These are phyloP conservation scores for Areca catechu DNA, from an alignment of 176 grass and related monocot genomes.

Conservation along the genomic window DNA sequence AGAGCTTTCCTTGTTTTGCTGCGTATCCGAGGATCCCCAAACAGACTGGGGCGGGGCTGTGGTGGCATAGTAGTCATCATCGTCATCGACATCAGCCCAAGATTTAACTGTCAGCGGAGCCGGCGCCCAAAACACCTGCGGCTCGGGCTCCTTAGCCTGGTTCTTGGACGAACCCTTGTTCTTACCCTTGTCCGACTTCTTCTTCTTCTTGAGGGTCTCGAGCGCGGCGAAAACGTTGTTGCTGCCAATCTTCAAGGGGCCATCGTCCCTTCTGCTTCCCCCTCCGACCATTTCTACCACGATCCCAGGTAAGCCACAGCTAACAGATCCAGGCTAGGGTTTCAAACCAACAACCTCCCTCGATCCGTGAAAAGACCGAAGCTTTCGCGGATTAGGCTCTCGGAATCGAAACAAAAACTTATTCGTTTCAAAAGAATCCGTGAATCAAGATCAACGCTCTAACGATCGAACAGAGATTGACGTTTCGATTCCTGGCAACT, in stretches of 20 bases:
- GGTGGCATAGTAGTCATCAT: slow-evolving; percentile 78
- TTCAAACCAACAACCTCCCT: not conserved
- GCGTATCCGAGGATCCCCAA: slow-evolving; percentile 19
- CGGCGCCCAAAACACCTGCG: slow-evolving; percentile 61
- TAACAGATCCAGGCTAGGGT: not conserved
- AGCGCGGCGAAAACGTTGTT: slow-evolving; percentile 93
- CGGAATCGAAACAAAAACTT: too few species aligned
- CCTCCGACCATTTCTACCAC: slow-evolving; percentile 63
- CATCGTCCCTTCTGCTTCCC: slow-evolving; percentile 50
- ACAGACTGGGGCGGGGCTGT: slow-evolving; percentile 62
- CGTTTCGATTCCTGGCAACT: too few species aligned
- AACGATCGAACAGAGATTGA: too few species aligned
- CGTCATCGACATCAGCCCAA: slow-evolving; percentile 92
- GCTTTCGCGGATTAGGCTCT: too few species aligned
- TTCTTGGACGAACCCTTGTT: slow-evolving; percentile 42
- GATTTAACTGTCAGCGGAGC: slow-evolving; percentile 63
- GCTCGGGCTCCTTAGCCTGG: slow-evolving; percentile 31
- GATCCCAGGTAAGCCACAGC: not conserved
- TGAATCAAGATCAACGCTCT: too few species aligned
- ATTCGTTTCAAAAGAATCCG: too few species aligned
- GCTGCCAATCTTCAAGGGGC: slow-evolving; percentile 69
- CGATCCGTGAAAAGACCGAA: too few species aligned
- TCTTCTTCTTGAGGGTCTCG: slow-evolving; percentile 98
- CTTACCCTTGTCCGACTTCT: slow-evolving; percentile 66
- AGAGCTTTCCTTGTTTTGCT: slow-evolving; percentile 21